phyloP scores from a whole-genome alignment of 148 eudicot genomes.

The Diospyros kaki region DNA sequence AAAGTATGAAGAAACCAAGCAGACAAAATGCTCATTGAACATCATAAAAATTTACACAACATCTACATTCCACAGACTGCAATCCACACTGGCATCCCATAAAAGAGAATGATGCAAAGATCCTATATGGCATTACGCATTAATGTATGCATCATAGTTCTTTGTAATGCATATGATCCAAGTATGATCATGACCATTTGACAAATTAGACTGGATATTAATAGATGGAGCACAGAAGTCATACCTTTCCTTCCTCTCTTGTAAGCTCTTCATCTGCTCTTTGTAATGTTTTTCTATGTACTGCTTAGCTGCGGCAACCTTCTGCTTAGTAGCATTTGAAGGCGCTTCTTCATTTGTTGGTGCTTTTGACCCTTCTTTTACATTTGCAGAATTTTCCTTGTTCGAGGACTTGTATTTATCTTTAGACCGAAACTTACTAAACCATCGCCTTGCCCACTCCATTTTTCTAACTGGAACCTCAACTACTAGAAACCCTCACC shows the following conservation, averaged over 20 bases:
- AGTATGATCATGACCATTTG: background rate
- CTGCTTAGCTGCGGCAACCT: constrained; percentile 94
- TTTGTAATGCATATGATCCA: background rate
- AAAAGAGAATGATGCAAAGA: background rate
- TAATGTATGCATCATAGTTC: constrained; percentile 6
- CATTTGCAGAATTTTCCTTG: constrained; percentile 51
- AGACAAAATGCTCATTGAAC: background rate
- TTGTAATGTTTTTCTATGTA: constrained; percentile 97
- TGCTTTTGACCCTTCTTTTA: constrained; percentile 54
- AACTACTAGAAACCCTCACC: constrained; percentile 7
- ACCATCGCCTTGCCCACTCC: constrained; percentile 73
- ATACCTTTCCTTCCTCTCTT: constrained; percentile 91
- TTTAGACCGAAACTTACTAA: constrained; percentile 47
- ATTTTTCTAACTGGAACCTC: constrained; percentile 30
- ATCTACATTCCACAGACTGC: background rate
- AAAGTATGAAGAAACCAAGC: background rate
- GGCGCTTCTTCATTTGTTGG: constrained; percentile 67
- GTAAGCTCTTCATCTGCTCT: constrained; percentile 90
- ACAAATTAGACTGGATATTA: background rate
- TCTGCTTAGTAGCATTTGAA: constrained; percentile 90
- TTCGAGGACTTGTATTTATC: constrained; percentile 58
- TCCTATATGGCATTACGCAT: background rate
- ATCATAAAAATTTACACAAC: background rate
- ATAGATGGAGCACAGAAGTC: constrained; percentile 10
- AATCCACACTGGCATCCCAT: constrained; percentile 1